A percentile compares a stretch with the other conserved stretches of the same genome.
Conservation (phyloP, 1,284 basidiomycete species). For the Ceratobasidium theobromae region DNA sequence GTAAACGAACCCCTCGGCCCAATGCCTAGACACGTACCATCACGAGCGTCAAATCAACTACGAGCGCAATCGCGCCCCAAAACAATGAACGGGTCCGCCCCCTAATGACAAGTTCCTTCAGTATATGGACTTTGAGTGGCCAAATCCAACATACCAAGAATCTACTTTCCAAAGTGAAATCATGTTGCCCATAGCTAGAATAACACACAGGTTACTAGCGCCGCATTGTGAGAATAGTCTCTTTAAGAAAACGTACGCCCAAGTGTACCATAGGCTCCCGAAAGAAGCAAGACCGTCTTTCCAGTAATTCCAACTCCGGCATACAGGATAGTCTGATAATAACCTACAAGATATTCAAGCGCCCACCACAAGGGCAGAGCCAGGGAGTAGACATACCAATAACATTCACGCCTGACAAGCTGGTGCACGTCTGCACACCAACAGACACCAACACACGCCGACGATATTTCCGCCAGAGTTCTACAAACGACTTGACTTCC, state of each 20-base stretch:
- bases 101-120: neutral
- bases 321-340: slow-evolving; percentile 25
- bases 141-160: neutral
- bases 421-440: slow-evolving; percentile 22
- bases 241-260: slow-evolving; percentile 8
- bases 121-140: neutral
- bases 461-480: slow-evolving; percentile 13
- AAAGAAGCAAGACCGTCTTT: slow-evolving; percentile 16
- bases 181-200: neutral
- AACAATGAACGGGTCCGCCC: slow-evolving; percentile 20
- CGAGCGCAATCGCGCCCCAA: slow-evolving; percentile 9
- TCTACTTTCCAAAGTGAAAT: slow-evolving; percentile 24
- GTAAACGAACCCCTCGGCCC: neutral
- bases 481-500: slow-evolving; percentile 11
- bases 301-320: slow-evolving; percentile 18
- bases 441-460: slow-evolving; percentile 15
- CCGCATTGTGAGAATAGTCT: neutral
- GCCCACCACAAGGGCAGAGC: neutral
- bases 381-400: neutral
- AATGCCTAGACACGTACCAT: neutral
- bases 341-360: neutral
- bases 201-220: neutral
- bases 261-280: slow-evolving; percentile 21
- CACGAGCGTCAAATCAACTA: slow-evolving; percentile 6
- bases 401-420: slow-evolving; percentile 20